phyloP scores from a whole-genome alignment of 345 rosid genomes.

The Gossypium sturtianum region DNA sequence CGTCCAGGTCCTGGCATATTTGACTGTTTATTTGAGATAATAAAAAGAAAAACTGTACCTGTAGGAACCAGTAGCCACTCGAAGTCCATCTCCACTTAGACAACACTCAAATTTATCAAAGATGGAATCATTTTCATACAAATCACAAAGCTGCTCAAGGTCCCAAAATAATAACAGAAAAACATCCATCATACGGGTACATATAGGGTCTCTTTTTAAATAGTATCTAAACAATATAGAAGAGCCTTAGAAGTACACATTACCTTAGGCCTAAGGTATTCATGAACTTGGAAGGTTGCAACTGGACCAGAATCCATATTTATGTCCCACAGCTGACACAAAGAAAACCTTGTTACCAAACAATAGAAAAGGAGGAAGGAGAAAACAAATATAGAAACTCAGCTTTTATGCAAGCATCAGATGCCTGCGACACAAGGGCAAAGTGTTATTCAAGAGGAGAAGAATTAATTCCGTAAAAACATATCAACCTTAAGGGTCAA shows the following conservation, averaged over 20 bases:
- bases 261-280: constrained; percentile 55
- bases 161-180: constrained; percentile 3
- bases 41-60: constrained; percentile 31
- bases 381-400: background rate
- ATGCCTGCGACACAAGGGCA: background rate
- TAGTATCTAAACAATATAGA: background rate
- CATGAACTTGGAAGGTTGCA: constrained; percentile 76
- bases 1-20: background rate
- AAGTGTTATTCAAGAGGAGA: constrained; percentile 2
- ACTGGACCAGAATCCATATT: constrained; percentile 51
- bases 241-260: constrained; percentile 8
- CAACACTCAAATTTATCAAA: constrained; percentile 99
- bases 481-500: constrained; percentile 88
- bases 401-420: background rate
- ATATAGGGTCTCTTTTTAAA: constrained; percentile 3
- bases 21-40: background rate
- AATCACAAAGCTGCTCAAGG: constrained; percentile 53
- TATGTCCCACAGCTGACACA: constrained; percentile 64
- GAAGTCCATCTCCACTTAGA: constrained; percentile 73
- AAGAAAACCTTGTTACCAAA: constrained; percentile 13
- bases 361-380: background rate
- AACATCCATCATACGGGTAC: constrained; percentile 1
- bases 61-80: constrained; percentile 74
- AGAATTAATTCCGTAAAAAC: background rate
- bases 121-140: constrained; percentile 38